phyloP scores from a whole-genome alignment of 768 basidiomycete genomes.

The Mycena chlorophos region DNA sequence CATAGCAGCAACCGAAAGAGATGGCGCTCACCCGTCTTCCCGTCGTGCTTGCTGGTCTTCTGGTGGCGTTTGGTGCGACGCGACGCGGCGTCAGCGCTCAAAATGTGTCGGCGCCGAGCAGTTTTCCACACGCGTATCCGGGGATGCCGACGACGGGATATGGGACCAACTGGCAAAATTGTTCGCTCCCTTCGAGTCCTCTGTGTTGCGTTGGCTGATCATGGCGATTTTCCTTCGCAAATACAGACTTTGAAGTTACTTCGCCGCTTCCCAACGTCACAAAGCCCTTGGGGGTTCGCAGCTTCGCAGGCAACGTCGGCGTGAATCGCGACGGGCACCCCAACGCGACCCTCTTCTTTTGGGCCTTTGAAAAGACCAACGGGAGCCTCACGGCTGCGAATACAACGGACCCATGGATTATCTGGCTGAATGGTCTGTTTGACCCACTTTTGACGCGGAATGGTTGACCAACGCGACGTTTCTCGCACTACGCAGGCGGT shows the following conservation, averaged over 20 bases:
- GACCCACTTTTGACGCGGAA: neutral
- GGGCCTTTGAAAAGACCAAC: constrained; percentile 58
- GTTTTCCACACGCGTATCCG: constrained; percentile 52
- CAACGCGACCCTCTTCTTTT: constrained; percentile 67
- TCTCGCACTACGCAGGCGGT: constrained; percentile 29
- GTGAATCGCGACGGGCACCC: constrained; percentile 60
- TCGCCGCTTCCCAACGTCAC: constrained; percentile 59
- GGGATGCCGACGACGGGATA: constrained; percentile 48
- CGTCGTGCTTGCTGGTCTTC: neutral
- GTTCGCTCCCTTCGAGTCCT: constrained; percentile 30
- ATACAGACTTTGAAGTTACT: constrained; percentile 59
- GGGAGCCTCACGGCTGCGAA: constrained; percentile 52
- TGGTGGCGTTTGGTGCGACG: neutral
- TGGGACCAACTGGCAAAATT: constrained; percentile 60
- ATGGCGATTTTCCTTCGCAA: neutral
- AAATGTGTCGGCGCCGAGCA: constrained; percentile 39
- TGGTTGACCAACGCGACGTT: neutral
- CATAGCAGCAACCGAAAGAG: too few relatives aligned
- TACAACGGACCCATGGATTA: constrained; percentile 59
- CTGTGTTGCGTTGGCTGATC: neutral
- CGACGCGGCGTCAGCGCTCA: neutral
- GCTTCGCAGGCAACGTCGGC: constrained; percentile 64
- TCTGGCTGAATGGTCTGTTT: constrained; percentile 73
- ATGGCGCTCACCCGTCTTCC: neutral
- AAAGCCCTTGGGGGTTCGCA: constrained; percentile 41